Conservation (phyloP, 1,284 basidiomycete species). For the Cutaneotrichosporon spelunceum region DNA sequence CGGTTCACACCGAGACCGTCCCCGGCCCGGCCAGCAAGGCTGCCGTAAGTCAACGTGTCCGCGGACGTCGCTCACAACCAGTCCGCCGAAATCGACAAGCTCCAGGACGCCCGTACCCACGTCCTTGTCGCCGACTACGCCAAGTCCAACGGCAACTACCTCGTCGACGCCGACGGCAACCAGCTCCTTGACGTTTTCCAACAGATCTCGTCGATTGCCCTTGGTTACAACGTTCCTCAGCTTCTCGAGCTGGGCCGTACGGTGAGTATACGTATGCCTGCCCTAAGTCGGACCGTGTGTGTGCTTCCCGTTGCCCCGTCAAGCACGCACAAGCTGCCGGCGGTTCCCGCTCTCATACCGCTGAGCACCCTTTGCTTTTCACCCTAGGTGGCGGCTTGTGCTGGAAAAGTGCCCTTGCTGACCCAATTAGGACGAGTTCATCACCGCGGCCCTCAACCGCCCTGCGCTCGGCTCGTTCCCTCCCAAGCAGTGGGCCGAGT, state of each 20-base stretch:
- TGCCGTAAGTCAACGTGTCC: conserved; percentile 17
- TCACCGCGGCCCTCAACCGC: conserved; percentile 49
- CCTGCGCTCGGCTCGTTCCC: conserved; percentile 59
- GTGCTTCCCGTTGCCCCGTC: not conserved
- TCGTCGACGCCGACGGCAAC: conserved; percentile 59
- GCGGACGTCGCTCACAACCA: conserved; percentile 11
- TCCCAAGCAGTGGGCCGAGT: conserved; percentile 53
- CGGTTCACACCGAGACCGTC: conserved; percentile 25
- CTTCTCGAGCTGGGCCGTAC: conserved; percentile 51
- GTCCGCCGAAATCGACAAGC: conserved; percentile 28
- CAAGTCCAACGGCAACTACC: conserved; percentile 51
- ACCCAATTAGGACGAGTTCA: conserved; percentile 20
- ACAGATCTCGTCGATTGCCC: conserved; percentile 54
- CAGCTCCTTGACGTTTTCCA: conserved; percentile 57
- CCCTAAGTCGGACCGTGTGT: not conserved
- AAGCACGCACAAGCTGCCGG: conserved; percentile 1
- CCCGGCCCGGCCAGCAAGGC: conserved; percentile 31
- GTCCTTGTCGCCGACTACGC: conserved; percentile 27
- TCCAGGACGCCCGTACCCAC: conserved; percentile 30
- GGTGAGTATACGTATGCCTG: conserved; percentile 25
- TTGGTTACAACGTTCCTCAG: conserved; percentile 56
- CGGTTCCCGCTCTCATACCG: not conserved
- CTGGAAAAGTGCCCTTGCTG: not conserved
- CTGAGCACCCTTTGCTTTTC: conserved; percentile 1
- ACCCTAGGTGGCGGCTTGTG: not conserved